phyloP scores from a whole-genome alignment of 805 yeast species.

The Tetrapisispora namnaoensis region DNA sequence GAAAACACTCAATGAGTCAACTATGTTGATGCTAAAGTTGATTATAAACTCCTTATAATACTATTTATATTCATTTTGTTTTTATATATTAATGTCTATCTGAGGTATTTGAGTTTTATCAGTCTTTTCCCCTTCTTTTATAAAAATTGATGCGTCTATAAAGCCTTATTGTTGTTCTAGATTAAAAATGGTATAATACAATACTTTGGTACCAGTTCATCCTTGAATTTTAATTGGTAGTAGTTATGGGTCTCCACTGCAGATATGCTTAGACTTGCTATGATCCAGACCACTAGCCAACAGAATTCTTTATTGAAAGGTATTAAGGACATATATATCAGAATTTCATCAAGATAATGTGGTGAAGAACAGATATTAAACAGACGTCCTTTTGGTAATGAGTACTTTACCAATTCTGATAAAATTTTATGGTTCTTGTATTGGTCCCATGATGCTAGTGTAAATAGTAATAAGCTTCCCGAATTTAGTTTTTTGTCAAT shows the following conservation, averaged over 20 bases:
- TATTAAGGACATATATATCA: conserved; percentile 37
- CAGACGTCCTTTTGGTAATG: conserved; percentile 42
- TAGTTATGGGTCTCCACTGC: conserved; percentile 43
- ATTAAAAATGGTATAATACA: conserved; percentile 15
- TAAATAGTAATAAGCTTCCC: conserved; percentile 16
- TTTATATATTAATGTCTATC: too few species aligned
- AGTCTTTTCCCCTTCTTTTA: not conserved
- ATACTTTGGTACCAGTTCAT: conserved; percentile 10
- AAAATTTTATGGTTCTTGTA: conserved; percentile 39
- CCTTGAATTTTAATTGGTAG: conserved; percentile 30
- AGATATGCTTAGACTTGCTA: conserved; percentile 43
- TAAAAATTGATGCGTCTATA: not conserved
- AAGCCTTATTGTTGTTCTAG: too few species aligned
- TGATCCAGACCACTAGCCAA: conserved; percentile 26
- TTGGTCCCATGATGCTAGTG: conserved; percentile 25
- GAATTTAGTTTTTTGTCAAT: conserved; percentile 7
- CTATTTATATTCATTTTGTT: not conserved
- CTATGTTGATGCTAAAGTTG: too few species aligned
- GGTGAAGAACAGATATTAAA: conserved; percentile 49
- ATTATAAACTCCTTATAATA: not conserved
- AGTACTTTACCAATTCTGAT: conserved; percentile 43
- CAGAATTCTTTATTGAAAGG: conserved; percentile 12
- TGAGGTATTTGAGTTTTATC: not conserved
- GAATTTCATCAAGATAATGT: conserved; percentile 60
- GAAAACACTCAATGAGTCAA: not conserved